phyloP scores from a whole-genome alignment of 176 grass and related monocot species.

The Triticum dicoccoides region DNA sequence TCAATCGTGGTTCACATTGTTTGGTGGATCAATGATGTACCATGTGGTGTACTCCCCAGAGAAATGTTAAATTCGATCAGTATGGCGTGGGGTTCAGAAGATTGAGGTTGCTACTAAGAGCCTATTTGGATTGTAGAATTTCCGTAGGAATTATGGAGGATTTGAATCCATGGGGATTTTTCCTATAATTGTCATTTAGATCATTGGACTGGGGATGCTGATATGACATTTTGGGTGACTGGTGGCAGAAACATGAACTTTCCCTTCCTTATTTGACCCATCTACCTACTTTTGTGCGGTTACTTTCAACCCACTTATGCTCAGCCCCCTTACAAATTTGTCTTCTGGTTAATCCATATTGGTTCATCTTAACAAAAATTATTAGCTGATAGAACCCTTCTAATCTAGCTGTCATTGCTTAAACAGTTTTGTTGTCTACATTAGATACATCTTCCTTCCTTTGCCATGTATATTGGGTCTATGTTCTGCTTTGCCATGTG shows the following conservation, averaged over 20 bases:
- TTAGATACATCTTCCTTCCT: background rate
- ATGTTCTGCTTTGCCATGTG: background rate
- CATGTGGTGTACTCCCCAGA: background rate
- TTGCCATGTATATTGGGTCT: background rate
- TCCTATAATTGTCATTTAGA: background rate
- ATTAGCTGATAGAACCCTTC: background rate
- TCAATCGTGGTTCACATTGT: background rate
- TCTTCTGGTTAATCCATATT: background rate
- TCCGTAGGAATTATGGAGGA: background rate
- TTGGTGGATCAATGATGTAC: background rate
- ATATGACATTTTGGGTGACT: slow-evolving; percentile 5
- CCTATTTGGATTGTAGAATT: background rate
- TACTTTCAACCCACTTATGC: background rate
- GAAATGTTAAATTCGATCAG: background rate
- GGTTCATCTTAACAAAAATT: background rate
- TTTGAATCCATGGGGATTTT: background rate
- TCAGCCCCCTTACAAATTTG: background rate
- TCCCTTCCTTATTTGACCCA: background rate
- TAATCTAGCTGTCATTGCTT: slow-evolving; percentile 5
- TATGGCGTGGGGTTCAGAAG: background rate
- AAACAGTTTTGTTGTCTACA: background rate
- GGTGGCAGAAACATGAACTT: background rate
- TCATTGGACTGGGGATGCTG: background rate
- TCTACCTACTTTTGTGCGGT: background rate
- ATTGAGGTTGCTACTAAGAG: background rate